These are phyloP conservation scores for Sclerotinia trifoliorum DNA, from an alignment of 2,329 filamentous ascomycete genomes.

Conservation along the genomic window DNA sequence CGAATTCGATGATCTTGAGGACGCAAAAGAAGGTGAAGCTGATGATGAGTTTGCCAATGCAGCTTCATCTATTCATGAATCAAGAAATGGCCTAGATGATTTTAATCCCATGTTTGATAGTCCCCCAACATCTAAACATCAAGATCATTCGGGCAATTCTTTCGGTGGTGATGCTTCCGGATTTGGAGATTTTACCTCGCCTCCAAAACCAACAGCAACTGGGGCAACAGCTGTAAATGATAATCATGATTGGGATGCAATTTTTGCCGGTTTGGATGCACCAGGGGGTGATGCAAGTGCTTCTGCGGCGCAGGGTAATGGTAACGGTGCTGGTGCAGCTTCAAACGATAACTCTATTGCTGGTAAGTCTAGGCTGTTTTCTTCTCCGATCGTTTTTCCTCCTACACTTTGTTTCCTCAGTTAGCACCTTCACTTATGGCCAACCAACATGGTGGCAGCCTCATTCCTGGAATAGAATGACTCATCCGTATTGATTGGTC, in stretches of 20 bases:
- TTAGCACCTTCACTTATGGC: too few species aligned
- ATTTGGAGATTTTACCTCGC: conserved; percentile 50
- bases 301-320: conserved; percentile 24
- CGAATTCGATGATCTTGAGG: conserved; percentile 79
- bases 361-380: neutral
- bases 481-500: neutral
- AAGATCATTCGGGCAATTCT: conserved; percentile 34
- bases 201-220: conserved; percentile 46
- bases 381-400: neutral
- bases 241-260: conserved; percentile 87
- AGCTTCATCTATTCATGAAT: conserved; percentile 48
- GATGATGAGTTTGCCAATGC: conserved; percentile 80
- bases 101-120: conserved; percentile 83
- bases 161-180: conserved; percentile 34
- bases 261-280: conserved; percentile 78
- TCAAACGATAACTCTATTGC: conserved; percentile 28
- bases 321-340: conserved; percentile 33
- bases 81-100: conserved; percentile 65
- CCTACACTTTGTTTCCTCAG: neutral
- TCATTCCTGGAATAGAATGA: neutral
- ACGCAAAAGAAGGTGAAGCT: conserved; percentile 76
- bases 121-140: conserved; percentile 39
- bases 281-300: conserved; percentile 38
- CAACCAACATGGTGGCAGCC: too few species aligned
- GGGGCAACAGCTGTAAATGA: conserved; percentile 46